Evolutionary conservation across 2,329 filamentous ascomycete species (phyloP), one percentile per base, ranked within the genome.

Genomic region (Aureobasidium sp.): DNA sequence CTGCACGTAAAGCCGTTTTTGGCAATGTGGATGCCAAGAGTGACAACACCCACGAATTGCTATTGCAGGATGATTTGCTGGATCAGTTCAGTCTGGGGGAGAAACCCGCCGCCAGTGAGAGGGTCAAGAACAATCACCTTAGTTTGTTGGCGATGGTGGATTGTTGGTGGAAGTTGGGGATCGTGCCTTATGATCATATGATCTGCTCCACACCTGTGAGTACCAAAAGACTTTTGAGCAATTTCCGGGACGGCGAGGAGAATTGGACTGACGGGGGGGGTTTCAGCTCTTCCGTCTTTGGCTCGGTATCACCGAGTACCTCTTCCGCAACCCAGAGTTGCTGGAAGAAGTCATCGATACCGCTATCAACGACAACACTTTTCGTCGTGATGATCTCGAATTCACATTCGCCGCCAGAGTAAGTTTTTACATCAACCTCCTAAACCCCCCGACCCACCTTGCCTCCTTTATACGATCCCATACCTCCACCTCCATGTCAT

Each of bases 141-240:
- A 90, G 85, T 66, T 77, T 98, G 54, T 78, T 98, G 39, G 93
- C 90, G 41, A 98, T 98, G 81, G 94, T 97, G 38, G 93, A 98
- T 73, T 97, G 91, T 72, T 98, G 93, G 93, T 93, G 88, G 66
- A 88, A 88, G 60, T 79, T 97, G 40, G 86, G 84, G 29, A 98
- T 96, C 63, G 86, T 94, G 42, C 93, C 93, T 0, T 98, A 98
- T 69, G 91, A 98, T 70, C 94, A 98, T 74, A 98, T 98, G 90
- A 94, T 98, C 61, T 98, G 93, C 74, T 95, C 90, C 51, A 98
- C 93, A 34, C 93, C 93, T 44, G 80, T 84, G 65, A 67, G 79
- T 72, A 2, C n/a, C 10, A 12, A 6, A n/a, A n/a, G n/a, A n/a
- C n/a, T n/a, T n/a, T n/a, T n/a, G n/a, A n/a, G n/a, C n/a, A n/a